Evolutionary conservation across 1,284 basidiomycete genomes (phyloP).

Genomic region (Cryptococcus hybrid): DNA sequence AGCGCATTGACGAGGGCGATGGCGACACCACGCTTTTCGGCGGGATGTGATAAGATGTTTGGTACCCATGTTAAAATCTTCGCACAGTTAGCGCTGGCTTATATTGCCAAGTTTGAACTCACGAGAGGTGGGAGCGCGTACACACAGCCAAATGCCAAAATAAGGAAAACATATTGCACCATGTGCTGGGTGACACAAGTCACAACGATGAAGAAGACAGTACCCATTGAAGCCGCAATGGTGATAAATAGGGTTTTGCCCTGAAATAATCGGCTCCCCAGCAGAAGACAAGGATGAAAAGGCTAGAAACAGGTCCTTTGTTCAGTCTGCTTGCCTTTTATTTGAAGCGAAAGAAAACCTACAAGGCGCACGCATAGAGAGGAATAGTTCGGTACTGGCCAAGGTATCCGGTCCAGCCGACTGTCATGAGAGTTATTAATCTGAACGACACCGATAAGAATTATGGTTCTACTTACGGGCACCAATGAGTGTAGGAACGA

Average conservation of each 20-base stretch:
- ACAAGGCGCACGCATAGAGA: constrained; percentile 47
- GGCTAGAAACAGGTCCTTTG: constrained; percentile 5
- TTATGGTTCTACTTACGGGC: constrained; percentile 17
- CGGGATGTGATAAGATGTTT: constrained; percentile 44
- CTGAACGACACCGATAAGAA: not conserved
- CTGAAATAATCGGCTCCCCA: constrained; percentile 49
- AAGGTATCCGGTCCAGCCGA: constrained; percentile 49
- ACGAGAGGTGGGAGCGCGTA: constrained; percentile 52
- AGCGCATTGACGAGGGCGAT: constrained; percentile 50
- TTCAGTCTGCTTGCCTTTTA: no score
- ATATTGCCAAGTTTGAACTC: not conserved
- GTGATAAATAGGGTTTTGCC: constrained; percentile 51
- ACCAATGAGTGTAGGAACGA: constrained; percentile 50
- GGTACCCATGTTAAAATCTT: constrained; percentile 49
- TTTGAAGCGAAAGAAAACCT: not conserved
- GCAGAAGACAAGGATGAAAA: constrained; percentile 50
- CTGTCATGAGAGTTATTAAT: constrained; percentile 2
- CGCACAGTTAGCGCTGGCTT: not conserved
- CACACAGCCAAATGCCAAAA: constrained; percentile 52
- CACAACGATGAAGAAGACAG: constrained; percentile 51
- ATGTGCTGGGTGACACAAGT: constrained; percentile 43
- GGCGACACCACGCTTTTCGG: constrained; percentile 51
- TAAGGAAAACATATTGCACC: constrained; percentile 54
- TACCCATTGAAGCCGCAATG: constrained; percentile 33
- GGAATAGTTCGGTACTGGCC: constrained; percentile 56